Percentiles rank a stretch among this genome's conserved stretches.
Conservation (phyloP, 352 stramenopile genomes). For the Plasmopara halstedii region DNA sequence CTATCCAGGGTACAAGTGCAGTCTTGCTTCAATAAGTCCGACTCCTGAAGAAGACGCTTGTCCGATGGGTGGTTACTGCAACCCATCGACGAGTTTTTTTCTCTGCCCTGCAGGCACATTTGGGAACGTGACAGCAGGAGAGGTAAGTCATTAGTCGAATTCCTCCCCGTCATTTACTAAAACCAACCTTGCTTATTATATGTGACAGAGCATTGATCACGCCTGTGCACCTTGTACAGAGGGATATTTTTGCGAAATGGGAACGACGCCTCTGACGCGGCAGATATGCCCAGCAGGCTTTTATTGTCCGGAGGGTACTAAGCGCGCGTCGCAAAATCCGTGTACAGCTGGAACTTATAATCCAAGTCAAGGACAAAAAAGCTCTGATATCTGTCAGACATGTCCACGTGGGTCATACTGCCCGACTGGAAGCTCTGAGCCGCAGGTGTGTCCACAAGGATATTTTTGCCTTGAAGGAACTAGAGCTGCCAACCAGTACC, state of each 20-base stretch:
- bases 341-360: constrained; percentile 87
- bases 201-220: constrained; percentile 59
- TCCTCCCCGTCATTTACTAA: neutral
- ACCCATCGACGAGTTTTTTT: constrained; percentile 77
- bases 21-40: constrained; percentile 64
- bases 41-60: constrained; percentile 83
- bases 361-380: constrained; percentile 34
- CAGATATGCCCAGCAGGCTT: constrained; percentile 59
- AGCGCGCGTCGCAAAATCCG: constrained; percentile 54
- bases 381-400: constrained; percentile 36
- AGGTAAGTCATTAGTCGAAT: constrained; percentile 24
- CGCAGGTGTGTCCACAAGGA: constrained; percentile 57
- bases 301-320: constrained; percentile 66
- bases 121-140: constrained; percentile 71
- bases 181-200: constrained; percentile 1
- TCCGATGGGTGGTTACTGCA: constrained; percentile 85
- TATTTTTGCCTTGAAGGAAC: constrained; percentile 83
- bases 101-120: constrained; percentile 82
- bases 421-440: constrained; percentile 33
- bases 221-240: constrained; percentile 67
- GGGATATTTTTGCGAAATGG: constrained; percentile 76
- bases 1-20: constrained; percentile 69
- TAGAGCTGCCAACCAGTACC: constrained; percentile 50
- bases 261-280: constrained; percentile 49
- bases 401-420: constrained; percentile 69